A percentile compares a stretch with the other conserved stretches of the same genome.
These are phyloP conservation scores for Houttuynia cordata DNA, from an alignment of 164 flowering plant genomes.

Conservation along the genomic window DNA sequence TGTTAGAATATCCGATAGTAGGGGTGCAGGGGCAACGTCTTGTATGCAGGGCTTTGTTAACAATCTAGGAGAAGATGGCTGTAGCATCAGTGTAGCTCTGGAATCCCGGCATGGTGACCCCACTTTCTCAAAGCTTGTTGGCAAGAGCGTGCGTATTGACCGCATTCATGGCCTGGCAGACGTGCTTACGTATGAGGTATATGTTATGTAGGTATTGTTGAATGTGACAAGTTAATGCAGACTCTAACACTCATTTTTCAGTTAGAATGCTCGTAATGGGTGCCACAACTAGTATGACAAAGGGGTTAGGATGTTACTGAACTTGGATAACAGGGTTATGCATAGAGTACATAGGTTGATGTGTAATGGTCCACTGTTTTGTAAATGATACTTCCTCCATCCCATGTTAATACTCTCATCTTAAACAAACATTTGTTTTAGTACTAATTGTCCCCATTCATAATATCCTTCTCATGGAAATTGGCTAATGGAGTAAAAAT, in stretches of 20 bases:
- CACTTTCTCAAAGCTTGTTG: slow-evolving; percentile 88
- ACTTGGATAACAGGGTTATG: no score
- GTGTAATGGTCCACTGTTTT: no score
- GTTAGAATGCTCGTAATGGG: neutral
- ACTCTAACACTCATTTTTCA: neutral
- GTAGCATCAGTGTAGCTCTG: slow-evolving; percentile 71
- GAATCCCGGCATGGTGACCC: slow-evolving; percentile 87
- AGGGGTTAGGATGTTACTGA: no score
- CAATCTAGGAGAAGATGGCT: slow-evolving; percentile 81
- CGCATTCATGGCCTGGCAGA: slow-evolving; percentile 91
- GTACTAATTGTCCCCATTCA: no score
- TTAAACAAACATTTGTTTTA: no score
- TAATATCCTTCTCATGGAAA: no score
- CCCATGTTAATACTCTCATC: no score
- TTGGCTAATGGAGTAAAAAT: no score
- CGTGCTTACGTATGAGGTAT: slow-evolving; percentile 83
- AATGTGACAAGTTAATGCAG: neutral
- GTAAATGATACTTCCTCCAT: no score
- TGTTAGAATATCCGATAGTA: slow-evolving; percentile 70
- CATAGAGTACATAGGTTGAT: no score
- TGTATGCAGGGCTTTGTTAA: slow-evolving; percentile 84
- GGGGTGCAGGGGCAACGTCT: slow-evolving; percentile 81
- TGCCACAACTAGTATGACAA: neutral
- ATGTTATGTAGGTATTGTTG: neutral
- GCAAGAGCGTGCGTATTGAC: slow-evolving; percentile 78